Conservation (phyloP, 2,329 filamentous ascomycete genomes). For the Pyricularia sp. region DNA sequence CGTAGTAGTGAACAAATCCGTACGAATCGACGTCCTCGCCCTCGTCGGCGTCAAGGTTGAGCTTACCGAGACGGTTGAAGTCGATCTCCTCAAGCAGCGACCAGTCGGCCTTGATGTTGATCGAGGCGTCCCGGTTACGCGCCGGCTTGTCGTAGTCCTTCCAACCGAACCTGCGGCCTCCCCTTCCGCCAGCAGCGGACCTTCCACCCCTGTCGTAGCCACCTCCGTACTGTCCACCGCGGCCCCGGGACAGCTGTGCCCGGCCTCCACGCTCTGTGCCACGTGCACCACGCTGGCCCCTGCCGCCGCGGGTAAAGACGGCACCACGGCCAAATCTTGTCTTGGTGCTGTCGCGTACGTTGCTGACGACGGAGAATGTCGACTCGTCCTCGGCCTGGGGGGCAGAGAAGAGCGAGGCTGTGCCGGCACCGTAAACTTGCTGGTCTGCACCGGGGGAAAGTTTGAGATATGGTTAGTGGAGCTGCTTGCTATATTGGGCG, state of each 20-base stretch:
- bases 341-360: constrained; percentile 76
- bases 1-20: constrained; percentile 97
- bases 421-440: constrained; percentile 88
- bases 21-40: constrained; percentile 93
- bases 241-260: constrained; percentile 56
- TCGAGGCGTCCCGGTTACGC: constrained; percentile 87
- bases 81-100: constrained; percentile 95
- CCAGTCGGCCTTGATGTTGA: constrained; percentile 96
- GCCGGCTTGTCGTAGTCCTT: constrained; percentile 98
- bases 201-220: constrained; percentile 63
- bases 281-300: constrained; percentile 62
- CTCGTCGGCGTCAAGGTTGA: constrained; percentile 88
- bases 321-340: constrained; percentile 80
- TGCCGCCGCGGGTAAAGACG: constrained; percentile 68
- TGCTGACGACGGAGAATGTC: constrained; percentile 95
- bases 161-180: constrained; percentile 88
- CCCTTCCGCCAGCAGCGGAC: constrained; percentile 52
- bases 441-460: constrained; percentile 48
- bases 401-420: constrained; percentile 76
- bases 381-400: constrained; percentile 91
- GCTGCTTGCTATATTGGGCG: background rate
- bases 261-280: constrained; percentile 46
- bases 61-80: constrained; percentile 86
- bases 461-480: background rate
- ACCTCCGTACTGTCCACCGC: constrained; percentile 47